Evolutionary conservation across 805 yeast genomes (phyloP).

Genomic region (Lachancea sp.): DNA sequence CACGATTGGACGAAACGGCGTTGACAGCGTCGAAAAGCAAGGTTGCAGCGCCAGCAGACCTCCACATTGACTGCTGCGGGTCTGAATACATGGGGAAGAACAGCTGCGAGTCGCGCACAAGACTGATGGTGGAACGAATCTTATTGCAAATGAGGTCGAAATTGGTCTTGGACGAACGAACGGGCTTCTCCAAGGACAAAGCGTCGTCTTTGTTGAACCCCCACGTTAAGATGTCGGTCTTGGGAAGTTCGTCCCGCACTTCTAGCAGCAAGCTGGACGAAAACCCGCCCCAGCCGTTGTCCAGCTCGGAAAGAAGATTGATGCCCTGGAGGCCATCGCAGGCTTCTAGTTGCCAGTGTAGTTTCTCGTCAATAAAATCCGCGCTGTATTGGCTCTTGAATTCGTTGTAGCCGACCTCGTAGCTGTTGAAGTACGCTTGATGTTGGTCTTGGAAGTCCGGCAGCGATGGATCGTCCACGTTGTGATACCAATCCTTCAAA

Average conservation of each 20-base stretch:
- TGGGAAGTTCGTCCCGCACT: slow-evolving; percentile 63
- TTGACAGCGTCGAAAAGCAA: slow-evolving; percentile 23
- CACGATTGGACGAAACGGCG: slow-evolving; percentile 16
- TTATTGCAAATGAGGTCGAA: slow-evolving; percentile 27
- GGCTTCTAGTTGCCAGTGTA: slow-evolving; percentile 61
- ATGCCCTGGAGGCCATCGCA: slow-evolving; percentile 73
- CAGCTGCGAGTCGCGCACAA: slow-evolving; percentile 45
- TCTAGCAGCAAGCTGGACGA: slow-evolving; percentile 44
- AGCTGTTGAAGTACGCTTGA: slow-evolving; percentile 37
- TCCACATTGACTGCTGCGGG: slow-evolving; percentile 25
- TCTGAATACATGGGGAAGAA: slow-evolving; percentile 46
- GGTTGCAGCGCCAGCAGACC: slow-evolving; percentile 21
- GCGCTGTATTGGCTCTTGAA: slow-evolving; percentile 37
- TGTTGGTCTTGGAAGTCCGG: slow-evolving; percentile 26
- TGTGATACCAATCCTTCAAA: slow-evolving; percentile 53
- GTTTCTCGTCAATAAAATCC: slow-evolving; percentile 51
- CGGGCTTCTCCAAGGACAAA: slow-evolving; percentile 9
- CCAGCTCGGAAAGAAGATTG: slow-evolving; percentile 62
- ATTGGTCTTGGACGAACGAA: slow-evolving; percentile 12
- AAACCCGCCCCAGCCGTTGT: slow-evolving; percentile 82
- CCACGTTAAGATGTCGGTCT: slow-evolving; percentile 43
- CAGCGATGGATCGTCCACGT: slow-evolving; percentile 21
- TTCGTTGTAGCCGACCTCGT: slow-evolving; percentile 55
- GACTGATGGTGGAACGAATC: slow-evolving; percentile 42
- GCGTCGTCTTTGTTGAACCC: slow-evolving; percentile 33